Evolutionary conservation across 2,329 filamentous ascomycete species (phyloP).

Genomic region (Massarina eburnea): DNA sequence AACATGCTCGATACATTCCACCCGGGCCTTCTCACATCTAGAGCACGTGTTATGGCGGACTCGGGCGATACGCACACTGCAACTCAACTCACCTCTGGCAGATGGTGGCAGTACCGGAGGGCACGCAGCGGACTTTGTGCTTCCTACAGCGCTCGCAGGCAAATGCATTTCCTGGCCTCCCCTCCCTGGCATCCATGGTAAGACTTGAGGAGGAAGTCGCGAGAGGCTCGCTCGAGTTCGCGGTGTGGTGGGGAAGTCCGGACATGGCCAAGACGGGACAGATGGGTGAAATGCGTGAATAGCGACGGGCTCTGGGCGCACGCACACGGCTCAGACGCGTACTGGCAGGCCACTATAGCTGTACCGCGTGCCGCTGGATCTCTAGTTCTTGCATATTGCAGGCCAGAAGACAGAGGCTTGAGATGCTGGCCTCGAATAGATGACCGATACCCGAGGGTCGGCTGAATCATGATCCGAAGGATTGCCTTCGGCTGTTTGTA

Average conservation of each 20-base stretch:
- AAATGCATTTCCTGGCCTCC: conserved; percentile 40
- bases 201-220: conserved; percentile 26
- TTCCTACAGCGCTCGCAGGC: conserved; percentile 41
- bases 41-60: conserved; percentile 34
- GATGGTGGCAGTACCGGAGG: conserved; percentile 32
- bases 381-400: conserved; percentile 3
- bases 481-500: conserved; percentile 23
- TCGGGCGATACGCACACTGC: conserved; percentile 7
- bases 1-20: conserved; percentile 41
- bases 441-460: conserved; percentile 22
- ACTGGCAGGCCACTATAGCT: conserved; percentile 6
- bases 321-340: background rate
- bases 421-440: conserved; percentile 22
- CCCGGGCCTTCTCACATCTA: conserved; percentile 41
- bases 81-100: conserved; percentile 36
- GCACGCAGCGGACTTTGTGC: conserved; percentile 41
- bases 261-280: conserved; percentile 35
- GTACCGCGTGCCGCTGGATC: conserved; percentile 1
- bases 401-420: conserved; percentile 2
- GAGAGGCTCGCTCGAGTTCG: conserved; percentile 23
- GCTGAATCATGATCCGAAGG: conserved; percentile 29
- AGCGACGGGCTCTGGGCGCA: conserved; percentile 2
- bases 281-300: conserved; percentile 16
- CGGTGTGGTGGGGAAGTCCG: conserved; percentile 41
- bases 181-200: conserved; percentile 40